Evolutionary conservation across 1,284 basidiomycete genomes (phyloP), one percentile per base, ranked within the genome.

Genomic region (Thelephora terrestris): DNA sequence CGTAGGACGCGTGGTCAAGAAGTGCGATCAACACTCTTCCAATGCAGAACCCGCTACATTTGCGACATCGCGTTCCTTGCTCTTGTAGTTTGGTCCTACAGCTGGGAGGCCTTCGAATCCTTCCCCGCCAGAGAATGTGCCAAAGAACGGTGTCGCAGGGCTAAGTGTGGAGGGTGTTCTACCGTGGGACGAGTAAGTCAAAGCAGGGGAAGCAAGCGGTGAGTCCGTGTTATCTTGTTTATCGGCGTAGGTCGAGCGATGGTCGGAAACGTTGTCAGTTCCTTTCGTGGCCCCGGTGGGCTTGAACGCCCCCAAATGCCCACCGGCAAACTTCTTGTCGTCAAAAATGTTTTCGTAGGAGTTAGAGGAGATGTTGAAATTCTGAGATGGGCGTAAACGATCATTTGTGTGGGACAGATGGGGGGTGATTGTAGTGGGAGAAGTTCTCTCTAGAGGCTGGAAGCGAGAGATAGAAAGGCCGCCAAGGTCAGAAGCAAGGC

Each of bases 61-160:
- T 14, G 29, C 27, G 24, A 12, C 16, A 35, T 21, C 24, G 18
- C 24, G 23, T 25, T 47, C 36, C 10, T 47, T 35, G 17, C 35
- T 37, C n/a, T 35, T 27, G 18, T 16, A 23, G 23, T 40, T 32
- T 7, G 27, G 10, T 12, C 39, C 7, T 23, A 35, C 45, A 7
- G 35, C 40, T n/a, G 45, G 42, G 3, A 34, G 36, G 4, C 54
- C 57, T 29, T 61, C 61, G 52, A 64, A 68, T 25, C 57, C 51
- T 20, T 65, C 64, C 7, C 53, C 52, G 20, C 51, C 46, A 24
- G 56, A 51, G 51, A 66, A 65, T 46, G 64, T 65, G 29, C 63
- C 63, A 20, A 65, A 65, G 52, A 63, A 67, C 1, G 66, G 66
- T 34, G 66, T 68, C 10, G 64, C 55, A 2, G 66, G 66, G 51